Evolutionary conservation across 257 asterid genomes (phyloP).

Genomic region (Thymus quinquecostatus): DNA sequence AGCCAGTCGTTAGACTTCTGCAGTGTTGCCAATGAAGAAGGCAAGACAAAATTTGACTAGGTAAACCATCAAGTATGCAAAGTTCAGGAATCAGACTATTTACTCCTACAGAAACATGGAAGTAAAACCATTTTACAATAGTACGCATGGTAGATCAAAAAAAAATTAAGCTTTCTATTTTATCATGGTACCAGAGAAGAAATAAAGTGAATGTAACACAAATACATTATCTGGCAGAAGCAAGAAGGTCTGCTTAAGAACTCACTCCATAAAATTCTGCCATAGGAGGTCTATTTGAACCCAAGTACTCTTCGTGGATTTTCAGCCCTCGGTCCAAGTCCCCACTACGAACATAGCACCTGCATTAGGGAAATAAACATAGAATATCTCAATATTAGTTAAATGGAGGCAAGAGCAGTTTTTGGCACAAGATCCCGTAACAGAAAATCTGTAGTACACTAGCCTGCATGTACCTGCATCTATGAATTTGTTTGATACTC

Average conservation of each 20-base stretch:
- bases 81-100: neutral
- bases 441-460: slow-evolving; percentile 3
- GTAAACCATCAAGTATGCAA: neutral
- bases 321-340: slow-evolving; percentile 72
- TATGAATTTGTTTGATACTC: neutral
- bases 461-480: neutral
- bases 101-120: neutral
- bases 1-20: neutral
- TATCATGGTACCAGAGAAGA: slow-evolving; percentile 5
- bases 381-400: slow-evolving; percentile 11
- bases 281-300: slow-evolving; percentile 53
- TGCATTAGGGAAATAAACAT: slow-evolving; percentile 36
- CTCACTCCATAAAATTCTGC: slow-evolving; percentile 76
- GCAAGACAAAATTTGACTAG: slow-evolving; percentile 3
- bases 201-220: slow-evolving; percentile 5
- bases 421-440: neutral
- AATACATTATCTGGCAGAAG: slow-evolving; percentile 15
- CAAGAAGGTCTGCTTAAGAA: slow-evolving; percentile 28
- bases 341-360: slow-evolving; percentile 83
- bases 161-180: neutral
- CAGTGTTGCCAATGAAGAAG: neutral
- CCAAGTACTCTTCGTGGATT: slow-evolving; percentile 75
- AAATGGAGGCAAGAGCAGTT: slow-evolving; percentile 19
- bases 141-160: neutral
- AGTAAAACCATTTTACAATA: neutral